phyloP scores from a whole-genome alignment of 2,329 filamentous ascomycete genomes.

The Davidsoniella virescens region DNA sequence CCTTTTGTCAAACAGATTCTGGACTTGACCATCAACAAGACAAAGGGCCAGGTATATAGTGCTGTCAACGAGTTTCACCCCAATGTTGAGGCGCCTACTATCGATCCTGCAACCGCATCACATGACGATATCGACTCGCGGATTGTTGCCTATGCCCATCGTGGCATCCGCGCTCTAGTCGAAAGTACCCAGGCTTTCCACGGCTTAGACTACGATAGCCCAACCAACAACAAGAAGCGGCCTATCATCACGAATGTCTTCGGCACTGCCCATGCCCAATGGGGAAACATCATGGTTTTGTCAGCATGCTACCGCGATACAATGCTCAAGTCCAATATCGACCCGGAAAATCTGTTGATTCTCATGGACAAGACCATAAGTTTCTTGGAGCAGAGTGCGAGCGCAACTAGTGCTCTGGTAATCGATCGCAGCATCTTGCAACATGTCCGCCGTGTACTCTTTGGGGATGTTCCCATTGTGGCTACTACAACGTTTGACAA shows the following conservation, averaged over 20 bases:
- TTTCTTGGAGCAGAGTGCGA: slow-evolving; percentile 54
- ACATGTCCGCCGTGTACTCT: slow-evolving; percentile 33
- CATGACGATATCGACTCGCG: slow-evolving; percentile 27
- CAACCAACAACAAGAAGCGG: slow-evolving; percentile 31
- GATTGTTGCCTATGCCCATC: slow-evolving; percentile 37
- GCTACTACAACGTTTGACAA: neutral
- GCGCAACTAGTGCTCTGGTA: slow-evolving; percentile 57
- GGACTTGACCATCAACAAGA: slow-evolving; percentile 27
- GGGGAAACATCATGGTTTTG: slow-evolving; percentile 86
- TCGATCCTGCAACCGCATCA: slow-evolving; percentile 22
- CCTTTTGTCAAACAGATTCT: slow-evolving; percentile 50
- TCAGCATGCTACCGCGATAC: slow-evolving; percentile 61
- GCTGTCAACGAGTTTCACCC: slow-evolving; percentile 21
- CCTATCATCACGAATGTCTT: slow-evolving; percentile 91
- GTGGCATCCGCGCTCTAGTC: slow-evolving; percentile 59
- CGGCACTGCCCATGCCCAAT: slow-evolving; percentile 93
- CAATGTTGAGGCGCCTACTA: slow-evolving; percentile 22
- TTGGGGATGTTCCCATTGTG: slow-evolving; percentile 12
- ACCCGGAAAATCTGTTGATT: slow-evolving; percentile 34
- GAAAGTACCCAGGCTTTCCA: slow-evolving; percentile 75
- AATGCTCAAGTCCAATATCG: slow-evolving; percentile 41
- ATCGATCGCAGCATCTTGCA: slow-evolving; percentile 61
- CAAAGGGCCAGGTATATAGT: slow-evolving; percentile 20
- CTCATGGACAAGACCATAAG: slow-evolving; percentile 59
- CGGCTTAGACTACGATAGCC: slow-evolving; percentile 23